These are phyloP conservation scores for Scedosporium boydii DNA, from an alignment of 2,329 filamentous ascomycete genomes.

Conservation along the genomic window DNA sequence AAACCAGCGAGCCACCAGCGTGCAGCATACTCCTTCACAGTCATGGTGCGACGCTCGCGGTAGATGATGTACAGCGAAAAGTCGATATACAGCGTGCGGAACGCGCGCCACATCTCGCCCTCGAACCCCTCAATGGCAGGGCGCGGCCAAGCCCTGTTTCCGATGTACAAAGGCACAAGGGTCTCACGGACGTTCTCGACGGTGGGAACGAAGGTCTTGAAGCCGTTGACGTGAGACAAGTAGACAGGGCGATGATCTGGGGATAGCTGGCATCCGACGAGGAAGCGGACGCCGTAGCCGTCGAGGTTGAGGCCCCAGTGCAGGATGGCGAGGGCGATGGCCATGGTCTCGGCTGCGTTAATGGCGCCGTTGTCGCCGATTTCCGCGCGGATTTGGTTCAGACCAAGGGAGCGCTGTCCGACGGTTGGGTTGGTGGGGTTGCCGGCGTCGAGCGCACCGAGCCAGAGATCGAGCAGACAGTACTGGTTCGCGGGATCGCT, in stretches of 20 bases:
- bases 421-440: background rate
- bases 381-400: background rate
- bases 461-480: background rate
- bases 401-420: background rate
- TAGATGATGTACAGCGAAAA: background rate
- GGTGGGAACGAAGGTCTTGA: background rate
- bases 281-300: background rate
- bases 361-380: background rate
- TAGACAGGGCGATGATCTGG: background rate
- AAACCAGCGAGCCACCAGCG: background rate
- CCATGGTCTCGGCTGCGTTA: constrained; percentile 2
- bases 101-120: constrained; percentile 1
- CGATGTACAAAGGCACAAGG: background rate
- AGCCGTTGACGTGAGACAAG: background rate
- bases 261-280: background rate
- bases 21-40: background rate
- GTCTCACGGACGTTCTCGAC: background rate
- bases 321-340: background rate
- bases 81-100: constrained; percentile 5
- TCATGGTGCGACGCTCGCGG: background rate
- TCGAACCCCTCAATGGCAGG: background rate
- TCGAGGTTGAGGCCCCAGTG: constrained; percentile 1
- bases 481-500: constrained; percentile 1
- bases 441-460: background rate
- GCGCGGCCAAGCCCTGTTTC: constrained; percentile 1